Evolutionary conservation across 2,329 filamentous ascomycete species (phyloP), one percentile per base, ranked within the genome.

Genomic region (Aspergillus texensis): DNA sequence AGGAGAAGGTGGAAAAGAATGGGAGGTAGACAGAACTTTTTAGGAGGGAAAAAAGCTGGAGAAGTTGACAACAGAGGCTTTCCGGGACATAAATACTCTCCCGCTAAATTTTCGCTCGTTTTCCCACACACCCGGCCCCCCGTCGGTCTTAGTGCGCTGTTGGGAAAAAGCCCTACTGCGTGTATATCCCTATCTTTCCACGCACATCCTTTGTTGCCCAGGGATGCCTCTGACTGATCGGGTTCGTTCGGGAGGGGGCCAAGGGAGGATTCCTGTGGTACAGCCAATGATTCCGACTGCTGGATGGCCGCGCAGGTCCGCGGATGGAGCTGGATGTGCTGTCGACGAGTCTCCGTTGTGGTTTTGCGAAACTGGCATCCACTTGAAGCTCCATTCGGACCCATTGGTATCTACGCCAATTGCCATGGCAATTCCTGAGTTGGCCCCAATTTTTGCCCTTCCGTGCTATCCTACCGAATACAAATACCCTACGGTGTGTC

Each of bases 51-150:
- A 75, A 76, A 75, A 75, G 71, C 72, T 75, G 73, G 73, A 70
- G 71, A 75, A 70, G 57, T 53, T 59, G 66, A 73, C 68, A 69
- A 72, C 66, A 68, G 70, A 71, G 72, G 70, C 70, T 68, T 63
- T 66, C 68, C 67, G 68, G 71, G 67, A 71, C 71, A 75, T 75
- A 76, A 76, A 76, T 76, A 75, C 74, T 76, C 67, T 70, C 67
- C 74, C 72, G 74, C 72, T 72, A 72, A 75, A 76, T 75, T 77
- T 77, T 77, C 72, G 71, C 73, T 72, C 66, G 68, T 69, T 66
- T 62, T 59, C 56, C 60, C 62, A 65, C 63, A 65, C 68, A 73
- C 72, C 70, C 52, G 52, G 32, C 68, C 69, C 71, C 70, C 73
- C 67, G 69, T 73, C 67, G 66, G 69, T 70, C 63, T 69, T 74